These are phyloP conservation scores for Mucor lusitanicus DNA, from an alignment of 371 early-diverging fungal species.

Conservation along the genomic window DNA sequence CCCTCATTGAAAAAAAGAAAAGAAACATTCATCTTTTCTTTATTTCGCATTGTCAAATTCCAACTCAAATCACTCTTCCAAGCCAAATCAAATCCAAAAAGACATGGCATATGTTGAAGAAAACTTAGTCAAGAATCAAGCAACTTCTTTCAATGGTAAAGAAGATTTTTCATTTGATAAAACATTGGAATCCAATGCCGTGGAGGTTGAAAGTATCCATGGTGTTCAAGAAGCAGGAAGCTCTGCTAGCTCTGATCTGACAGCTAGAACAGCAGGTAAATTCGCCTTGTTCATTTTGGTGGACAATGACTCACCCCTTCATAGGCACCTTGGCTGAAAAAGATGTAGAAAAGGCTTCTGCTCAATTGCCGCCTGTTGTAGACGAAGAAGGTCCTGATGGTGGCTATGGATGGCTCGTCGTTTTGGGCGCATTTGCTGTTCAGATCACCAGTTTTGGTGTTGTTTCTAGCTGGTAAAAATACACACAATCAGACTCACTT, in stretches of 20 bases:
- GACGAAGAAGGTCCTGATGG: constrained; percentile 52
- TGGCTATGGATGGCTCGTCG: constrained; percentile 63
- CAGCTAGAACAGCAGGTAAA: neutral
- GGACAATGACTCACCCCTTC: too few relatives aligned
- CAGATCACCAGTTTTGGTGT: constrained; percentile 63
- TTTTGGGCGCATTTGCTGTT: constrained; percentile 56
- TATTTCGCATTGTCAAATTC: neutral
- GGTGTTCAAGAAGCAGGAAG: neutral
- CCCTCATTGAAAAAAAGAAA: too few relatives aligned
- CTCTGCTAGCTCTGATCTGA: neutral
- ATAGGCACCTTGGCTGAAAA: neutral
- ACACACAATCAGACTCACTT: neutral
- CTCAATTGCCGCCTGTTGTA: neutral
- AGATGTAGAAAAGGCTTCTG: neutral
- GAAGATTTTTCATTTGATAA: neutral
- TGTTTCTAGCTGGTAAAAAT: constrained; percentile 30
- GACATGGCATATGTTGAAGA: constrained; percentile 6
- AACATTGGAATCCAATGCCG: neutral
- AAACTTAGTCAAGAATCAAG: neutral
- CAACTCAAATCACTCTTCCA: neutral
- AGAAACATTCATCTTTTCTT: neutral
- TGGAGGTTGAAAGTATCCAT: neutral
- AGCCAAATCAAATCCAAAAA: neutral
- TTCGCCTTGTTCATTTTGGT: neutral
- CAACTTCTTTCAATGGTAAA: neutral